Base-by-base conservation (phyloP, 169 alveolate genomes). In the Eimeria maxima region DNA sequence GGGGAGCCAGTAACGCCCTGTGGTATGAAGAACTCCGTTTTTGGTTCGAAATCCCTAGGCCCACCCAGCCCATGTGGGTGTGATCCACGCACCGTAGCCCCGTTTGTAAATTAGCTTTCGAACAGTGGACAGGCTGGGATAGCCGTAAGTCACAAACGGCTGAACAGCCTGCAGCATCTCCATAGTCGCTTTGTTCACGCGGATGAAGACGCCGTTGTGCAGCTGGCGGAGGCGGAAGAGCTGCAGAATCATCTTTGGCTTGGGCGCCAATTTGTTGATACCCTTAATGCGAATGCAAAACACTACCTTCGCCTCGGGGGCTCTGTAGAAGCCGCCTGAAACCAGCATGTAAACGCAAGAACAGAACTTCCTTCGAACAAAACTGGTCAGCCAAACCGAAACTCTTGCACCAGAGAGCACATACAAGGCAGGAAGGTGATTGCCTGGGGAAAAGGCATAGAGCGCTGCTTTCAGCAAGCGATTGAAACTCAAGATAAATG, bases 101-200 rank as follows among this genome's bases (percentile, higher is more conserved):
- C 99, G 98, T 99, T 99, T 99, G 99, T 99, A 99, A 97, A 99
- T 96, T 60, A 99, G 98, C 97, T 99, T 98, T 90, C 99, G 97
- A 65, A 99, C 98, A 90, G 99, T 99, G 90, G 98, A 97, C 94
- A 99, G 97, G 83, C 99, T 97, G 83, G 99, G 99, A 97, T 99
- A 99, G 50, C 99, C 99, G 97, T 98, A 99, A 88, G 99, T 99
- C 95, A 99, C 98, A 97, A 97, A 99, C 50, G 99, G 99, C 96
- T 98, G 99, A 71, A 99, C 98, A 76, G 98, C 98, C 98, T 99
- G 99, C 96, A 99, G 97, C 99, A 99, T 99, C 96, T 99, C 99
- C 95, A 97, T 97, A 42, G 99, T 99, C 53, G 99, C 99, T 97
- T 99, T 99, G 99, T 99, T 99, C 73, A 98, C 95, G 38, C 92